Evolutionary conservation across 495 filamentous ascomycete species (phyloP).

Genomic region (Penicillium parvum): DNA sequence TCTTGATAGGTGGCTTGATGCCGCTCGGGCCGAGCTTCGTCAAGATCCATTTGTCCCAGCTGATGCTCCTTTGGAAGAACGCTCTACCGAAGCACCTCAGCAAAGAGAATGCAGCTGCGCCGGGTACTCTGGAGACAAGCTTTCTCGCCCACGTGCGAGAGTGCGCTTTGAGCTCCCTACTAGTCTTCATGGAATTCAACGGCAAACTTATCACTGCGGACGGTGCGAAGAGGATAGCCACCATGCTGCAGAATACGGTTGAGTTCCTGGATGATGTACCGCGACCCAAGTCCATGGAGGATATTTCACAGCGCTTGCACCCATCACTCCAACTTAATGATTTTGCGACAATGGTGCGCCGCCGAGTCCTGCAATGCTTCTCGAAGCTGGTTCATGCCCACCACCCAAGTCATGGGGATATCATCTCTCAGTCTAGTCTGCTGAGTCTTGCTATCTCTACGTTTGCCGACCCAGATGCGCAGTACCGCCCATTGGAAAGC

Average conservation of each 20-base stretch:
- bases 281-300: constrained; percentile 79
- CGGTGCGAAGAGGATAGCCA: constrained; percentile 86
- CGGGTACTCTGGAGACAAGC: constrained; percentile 78
- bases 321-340: constrained; percentile 89
- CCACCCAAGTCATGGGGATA: constrained; percentile 73
- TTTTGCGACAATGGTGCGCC: constrained; percentile 85
- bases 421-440: constrained; percentile 85
- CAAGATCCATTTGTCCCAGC: constrained; percentile 94
- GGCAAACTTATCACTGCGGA: constrained; percentile 86
- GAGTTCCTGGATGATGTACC: constrained; percentile 81
- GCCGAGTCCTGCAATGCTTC: constrained; percentile 92
- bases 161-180: constrained; percentile 85
- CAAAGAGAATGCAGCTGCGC: constrained; percentile 79
- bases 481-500: constrained; percentile 77
- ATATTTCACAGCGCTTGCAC: constrained; percentile 77
- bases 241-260: constrained; percentile 93
- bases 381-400: constrained; percentile 83
- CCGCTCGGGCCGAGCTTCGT: constrained; percentile 96
- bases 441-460: constrained; percentile 87
- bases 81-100: constrained; percentile 89
- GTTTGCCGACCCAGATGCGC: constrained; percentile 89
- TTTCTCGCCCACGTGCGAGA: constrained; percentile 94
- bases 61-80: constrained; percentile 97
- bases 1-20: constrained; percentile 94
- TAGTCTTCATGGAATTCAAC: constrained; percentile 93